Base-by-base conservation (phyloP, 176 grass and related monocot genomes). In the Luzula sylvatica region DNA sequence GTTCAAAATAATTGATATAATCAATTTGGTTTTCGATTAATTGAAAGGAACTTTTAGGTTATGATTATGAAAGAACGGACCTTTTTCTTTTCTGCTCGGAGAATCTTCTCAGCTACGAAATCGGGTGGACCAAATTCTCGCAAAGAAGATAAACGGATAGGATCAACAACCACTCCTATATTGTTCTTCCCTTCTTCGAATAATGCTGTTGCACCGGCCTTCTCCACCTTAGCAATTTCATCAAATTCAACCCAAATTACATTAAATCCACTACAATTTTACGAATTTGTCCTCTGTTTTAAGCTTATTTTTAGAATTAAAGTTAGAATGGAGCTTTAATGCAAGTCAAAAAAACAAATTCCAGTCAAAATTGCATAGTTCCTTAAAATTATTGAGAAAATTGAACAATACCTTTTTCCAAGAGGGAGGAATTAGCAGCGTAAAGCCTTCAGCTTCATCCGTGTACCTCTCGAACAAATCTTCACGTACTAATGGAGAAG, bases 1-100 rank as follows among this genome's bases (percentile, higher is more conserved):
- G 29, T 32, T 32, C 29, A 32, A 32, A 8, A 32, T 3, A 8
- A 4, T 32, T 32, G 8, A 32, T 32, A 32, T 8, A 32, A 32
- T 32, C 15, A 11, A 35, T 35, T 13, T 2, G 6, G n/a, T 3
- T 11, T 20, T 20, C 32, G 3, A 8, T 18, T n/a, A n/a, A n/a
- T n/a, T n/a, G n/a, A n/a, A n/a, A n/a, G n/a, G n/a, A n/a, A n/a
- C n/a, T 32, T 32, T 32, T 32, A 32, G n/a, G n/a, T n/a, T n/a
- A 32, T 32, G 29, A 32, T 32, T 35, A 7, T 35, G 30, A 23
- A 58, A 23, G 3, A 50, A 0, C 13, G 38, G 29, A 96, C 90
- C 90, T 96, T 95, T 76, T 76, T 85, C 65, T 65, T 82, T 53
- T 96, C 90, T 52, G 84, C 84, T 67, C 82, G 84, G 24, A 96